Percentiles rank a stretch among this genome's conserved stretches.
Conservation (phyloP, 306 rosid species). For the Cicer cuneatum region DNA sequence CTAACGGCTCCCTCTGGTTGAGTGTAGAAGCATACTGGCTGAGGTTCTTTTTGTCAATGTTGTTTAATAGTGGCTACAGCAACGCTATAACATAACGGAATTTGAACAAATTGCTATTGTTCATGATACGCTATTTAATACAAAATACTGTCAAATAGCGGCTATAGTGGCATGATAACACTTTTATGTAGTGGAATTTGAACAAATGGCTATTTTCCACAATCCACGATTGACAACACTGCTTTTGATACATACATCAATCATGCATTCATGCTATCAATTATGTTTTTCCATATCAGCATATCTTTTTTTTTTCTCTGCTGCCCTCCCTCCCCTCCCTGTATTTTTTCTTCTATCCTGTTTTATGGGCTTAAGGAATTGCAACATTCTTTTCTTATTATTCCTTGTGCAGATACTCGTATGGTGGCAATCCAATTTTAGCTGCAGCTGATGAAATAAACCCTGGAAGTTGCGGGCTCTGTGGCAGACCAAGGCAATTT, state of each 20-base stretch:
- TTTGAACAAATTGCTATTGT: no score
- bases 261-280: background rate
- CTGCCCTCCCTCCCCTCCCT: background rate
- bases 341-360: background rate
- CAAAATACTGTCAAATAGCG: no score
- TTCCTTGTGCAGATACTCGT: conserved; percentile 62
- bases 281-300: conserved; percentile 2
- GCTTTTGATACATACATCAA: background rate
- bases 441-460: conserved; percentile 61
- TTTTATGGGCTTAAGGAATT: conserved; percentile 4
- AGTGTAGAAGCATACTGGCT: conserved; percentile 19
- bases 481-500: conserved; percentile 77
- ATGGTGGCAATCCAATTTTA: conserved; percentile 76
- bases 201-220: no score
- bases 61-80: no score
- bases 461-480: conserved; percentile 67
- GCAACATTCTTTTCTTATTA: background rate
- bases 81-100: no score
- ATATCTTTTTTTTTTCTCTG: conserved; percentile 13
- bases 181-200: no score
- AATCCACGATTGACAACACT: no score
- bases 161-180: no score
- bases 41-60: background rate
- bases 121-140: no score
- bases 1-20: conserved; percentile 15